phyloP scores from a whole-genome alignment of 2,329 filamentous ascomycete genomes.

The Xylaria sp. region DNA sequence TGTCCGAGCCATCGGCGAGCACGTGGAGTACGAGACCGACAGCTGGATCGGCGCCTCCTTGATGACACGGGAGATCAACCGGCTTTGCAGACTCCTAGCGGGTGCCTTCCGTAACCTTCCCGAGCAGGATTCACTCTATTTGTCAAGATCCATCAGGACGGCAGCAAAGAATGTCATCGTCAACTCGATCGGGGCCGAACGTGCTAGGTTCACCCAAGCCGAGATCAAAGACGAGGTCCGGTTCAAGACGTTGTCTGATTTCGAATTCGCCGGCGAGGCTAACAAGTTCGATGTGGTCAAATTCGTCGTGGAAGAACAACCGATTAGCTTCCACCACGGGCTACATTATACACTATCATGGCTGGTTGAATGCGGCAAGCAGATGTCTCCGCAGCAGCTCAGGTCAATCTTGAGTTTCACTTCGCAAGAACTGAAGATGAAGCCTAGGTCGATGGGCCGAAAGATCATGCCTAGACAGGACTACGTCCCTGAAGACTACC shows the following conservation, averaged over 20 bases:
- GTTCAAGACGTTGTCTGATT: slow-evolving; percentile 77
- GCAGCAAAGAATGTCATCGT: slow-evolving; percentile 83
- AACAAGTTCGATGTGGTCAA: slow-evolving; percentile 72
- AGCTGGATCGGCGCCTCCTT: slow-evolving; percentile 96
- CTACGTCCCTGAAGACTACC: slow-evolving; percentile 71
- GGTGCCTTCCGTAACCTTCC: slow-evolving; percentile 78
- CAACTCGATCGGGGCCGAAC: slow-evolving; percentile 87
- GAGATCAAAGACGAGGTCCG: slow-evolving; percentile 86
- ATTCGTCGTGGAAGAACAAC: slow-evolving; percentile 84
- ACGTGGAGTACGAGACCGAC: slow-evolving; percentile 97
- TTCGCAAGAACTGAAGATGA: slow-evolving; percentile 67
- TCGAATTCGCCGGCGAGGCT: slow-evolving; percentile 72
- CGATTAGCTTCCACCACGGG: slow-evolving; percentile 96
- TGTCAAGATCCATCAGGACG: slow-evolving; percentile 72
- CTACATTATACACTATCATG: slow-evolving; percentile 96
- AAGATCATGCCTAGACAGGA: slow-evolving; percentile 60
- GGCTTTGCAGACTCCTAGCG: slow-evolving; percentile 83
- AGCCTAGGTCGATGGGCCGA: slow-evolving; percentile 63
- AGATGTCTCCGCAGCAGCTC: slow-evolving; percentile 69
- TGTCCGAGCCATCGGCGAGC: slow-evolving; percentile 85
- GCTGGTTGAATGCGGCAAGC: slow-evolving; percentile 87
- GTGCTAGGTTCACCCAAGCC: slow-evolving; percentile 78
- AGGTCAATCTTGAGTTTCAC: slow-evolving; percentile 72
- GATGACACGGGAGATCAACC: slow-evolving; percentile 92
- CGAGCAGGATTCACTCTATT: slow-evolving; percentile 64